A percentile compares a stretch with the other conserved stretches of the same genome.
phyloP scores from a whole-genome alignment of 768 basidiomycete genomes.

The Suillus discolor region DNA sequence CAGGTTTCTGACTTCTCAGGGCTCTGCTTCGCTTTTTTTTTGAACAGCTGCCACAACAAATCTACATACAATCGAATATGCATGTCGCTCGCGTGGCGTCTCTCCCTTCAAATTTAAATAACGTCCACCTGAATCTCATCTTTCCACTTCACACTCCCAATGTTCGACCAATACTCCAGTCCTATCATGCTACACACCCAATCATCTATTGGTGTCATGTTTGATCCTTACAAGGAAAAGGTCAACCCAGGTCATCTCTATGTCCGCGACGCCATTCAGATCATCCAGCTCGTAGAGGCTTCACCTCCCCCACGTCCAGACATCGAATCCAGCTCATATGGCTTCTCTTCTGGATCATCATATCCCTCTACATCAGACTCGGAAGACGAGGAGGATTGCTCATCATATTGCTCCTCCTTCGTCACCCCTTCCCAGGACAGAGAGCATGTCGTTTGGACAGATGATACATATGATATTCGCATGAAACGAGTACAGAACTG shows the following conservation, averaged over 20 bases:
- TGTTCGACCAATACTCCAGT: constrained; percentile 27
- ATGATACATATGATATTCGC: constrained; percentile 55
- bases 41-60: constrained; percentile 19
- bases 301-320: constrained; percentile 51
- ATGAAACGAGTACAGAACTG: constrained; percentile 73
- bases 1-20: constrained; percentile 19
- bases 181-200: constrained; percentile 24
- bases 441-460: constrained; percentile 31
- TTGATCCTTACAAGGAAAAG: constrained; percentile 37
- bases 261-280: constrained; percentile 49
- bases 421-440: constrained; percentile 34
- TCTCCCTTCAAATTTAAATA: constrained; percentile 22
- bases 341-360: constrained; percentile 41
- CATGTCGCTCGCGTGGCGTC: constrained; percentile 31
- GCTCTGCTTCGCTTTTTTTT: constrained; percentile 20
- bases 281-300: constrained; percentile 77
- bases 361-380: constrained; percentile 37
- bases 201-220: constrained; percentile 22
- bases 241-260: constrained; percentile 44
- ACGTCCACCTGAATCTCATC: constrained; percentile 16
- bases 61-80: constrained; percentile 18
- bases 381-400: constrained; percentile 51
- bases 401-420: constrained; percentile 77
- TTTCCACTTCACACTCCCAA: constrained; percentile 25
- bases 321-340: constrained; percentile 38